Evolutionary conservation across 768 basidiomycete species (phyloP), one percentile per base, ranked within the genome.

Genomic region (Hericium coralloides): DNA sequence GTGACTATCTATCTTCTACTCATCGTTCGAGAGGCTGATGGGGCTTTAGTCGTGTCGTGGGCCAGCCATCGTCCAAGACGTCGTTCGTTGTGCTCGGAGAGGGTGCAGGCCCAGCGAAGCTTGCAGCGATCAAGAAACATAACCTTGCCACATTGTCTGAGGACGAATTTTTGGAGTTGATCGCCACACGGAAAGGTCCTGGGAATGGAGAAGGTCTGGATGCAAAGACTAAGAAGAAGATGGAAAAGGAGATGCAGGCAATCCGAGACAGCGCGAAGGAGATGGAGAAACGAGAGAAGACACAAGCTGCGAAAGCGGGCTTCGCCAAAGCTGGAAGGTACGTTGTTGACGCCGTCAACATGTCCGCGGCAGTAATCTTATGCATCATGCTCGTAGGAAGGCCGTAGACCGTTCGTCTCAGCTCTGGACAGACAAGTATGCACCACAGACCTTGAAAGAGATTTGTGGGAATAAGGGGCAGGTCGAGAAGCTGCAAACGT

Each of bases 361-460:
- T 7, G 48, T 17, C 18, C 18, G 39, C 20, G 18, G 15, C 7
- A 22, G 12, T 12, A 15, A 47, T 38, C 25, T 22, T 45, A 17
- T 55, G 49, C 38, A 18, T 38, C 25, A 31, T 25, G 18, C 64
- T 62, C 69, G 70, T 22, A 58, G 66, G 48, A 74, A 75, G 65
- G 38, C 57, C 31, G 53, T 71, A 1, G 78, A 83, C 61, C 71
- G 76, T 2, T 74, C 74, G 1, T 76, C 79, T 2, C 92, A 95
- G 67, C 76, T 98, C 0, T 98, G 97, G 97, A 98, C 97, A 39
- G 87, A 86, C 36, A 84, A 93, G 10, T 99, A 99, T 67, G 95
- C 97, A 0, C 97, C 97, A 1, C 83, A 85, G 60, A 79, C 77
- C 2, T 61, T 94, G 56, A 94, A 90, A 64, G 93, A 99, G 56